These are phyloP conservation scores for Gilbertella persicaria DNA, from an alignment of 371 early-diverging fungal species.

Conservation along the genomic window DNA sequence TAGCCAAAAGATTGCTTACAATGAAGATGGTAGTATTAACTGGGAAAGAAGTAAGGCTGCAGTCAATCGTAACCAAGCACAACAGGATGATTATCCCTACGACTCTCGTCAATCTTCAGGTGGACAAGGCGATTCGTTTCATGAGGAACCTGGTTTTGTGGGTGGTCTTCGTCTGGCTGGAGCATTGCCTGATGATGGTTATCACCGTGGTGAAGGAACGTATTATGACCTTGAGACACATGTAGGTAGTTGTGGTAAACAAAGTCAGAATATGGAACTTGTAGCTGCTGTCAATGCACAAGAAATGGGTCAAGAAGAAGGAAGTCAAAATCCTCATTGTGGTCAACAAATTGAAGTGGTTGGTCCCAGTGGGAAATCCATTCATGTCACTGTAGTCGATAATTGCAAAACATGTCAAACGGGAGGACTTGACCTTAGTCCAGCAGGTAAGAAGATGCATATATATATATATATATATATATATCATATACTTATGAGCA, in stretches of 20 bases:
- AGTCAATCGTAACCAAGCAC: neutral
- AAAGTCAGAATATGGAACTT: conserved; percentile 29
- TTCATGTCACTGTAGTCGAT: conserved; percentile 48
- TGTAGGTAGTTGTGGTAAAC: conserved; percentile 35
- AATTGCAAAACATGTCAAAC: conserved; percentile 40
- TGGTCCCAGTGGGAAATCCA: conserved; percentile 42
- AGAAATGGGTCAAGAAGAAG: conserved; percentile 25
- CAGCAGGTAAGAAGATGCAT: conserved; percentile 28
- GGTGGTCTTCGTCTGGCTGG: conserved; percentile 17
- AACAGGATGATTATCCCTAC: neutral
- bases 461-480: neutral
- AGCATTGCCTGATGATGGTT: conserved; percentile 11
- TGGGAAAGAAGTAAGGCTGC: conserved; percentile 4
- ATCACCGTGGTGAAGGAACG: conserved; percentile 27
- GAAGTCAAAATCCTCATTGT: conserved; percentile 41
- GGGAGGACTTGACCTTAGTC: conserved; percentile 38
- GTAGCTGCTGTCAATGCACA: conserved; percentile 39
- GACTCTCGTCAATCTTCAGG: too few relatives aligned
- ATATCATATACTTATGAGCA: neutral
- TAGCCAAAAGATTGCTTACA: neutral
- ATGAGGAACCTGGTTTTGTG: conserved; percentile 1
- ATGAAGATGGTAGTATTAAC: conserved; percentile 12
- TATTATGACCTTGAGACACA: conserved; percentile 41
- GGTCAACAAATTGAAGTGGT: conserved; percentile 41
- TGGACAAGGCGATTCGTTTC: too few relatives aligned